Evolutionary conservation across 2,329 filamentous ascomycete species (phyloP), one percentile per base, ranked within the genome.

Genomic region (Dendryphion nanum): DNA sequence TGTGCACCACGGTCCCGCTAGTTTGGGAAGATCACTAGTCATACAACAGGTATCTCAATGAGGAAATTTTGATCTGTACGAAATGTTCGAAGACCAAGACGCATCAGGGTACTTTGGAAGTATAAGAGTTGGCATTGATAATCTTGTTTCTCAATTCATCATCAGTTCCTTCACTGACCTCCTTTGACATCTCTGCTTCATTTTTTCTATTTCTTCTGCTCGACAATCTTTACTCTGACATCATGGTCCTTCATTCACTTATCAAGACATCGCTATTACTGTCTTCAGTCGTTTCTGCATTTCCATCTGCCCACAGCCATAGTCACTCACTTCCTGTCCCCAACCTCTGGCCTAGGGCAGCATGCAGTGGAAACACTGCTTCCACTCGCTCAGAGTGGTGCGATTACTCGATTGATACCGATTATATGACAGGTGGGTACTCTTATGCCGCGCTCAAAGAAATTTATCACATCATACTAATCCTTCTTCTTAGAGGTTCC

Each of bases 361-460:
- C 46, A 10, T 64, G 61, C 44, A 47, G 48, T 33, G 61, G 61
- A 3, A 64, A 64, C 33, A 60, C 57, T 5, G 55, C 54, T 5
- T 36, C 40, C 18, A 55, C 51, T 30, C 55, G 59, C 23, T 54
- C 51, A 5, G 38, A 53, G 32, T 63, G 75, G 75, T 74, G 74
- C 17, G 63, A 75, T 30, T 73, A 71, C 42, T 70, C 69, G 33
- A 65, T 77, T 31, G 59, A 68, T 4, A 76, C 71, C 37, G 76
- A 80, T 55, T 77, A 77, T 32, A 77, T 77, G 44, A 58, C 61
- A 19, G 16, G 2, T 35, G 23, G 14, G 33, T 26, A 19, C 29
- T 30, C 12, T 4, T 21, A 18, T 18, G 10, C 8, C n/a, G n/a
- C n/a, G n/a, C n/a, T n/a, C n/a, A n/a, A n/a, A n/a, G n/a, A n/a